Conservation (phyloP, 78 protist genomes). For the Planoprotostelium fungivorum region DNA sequence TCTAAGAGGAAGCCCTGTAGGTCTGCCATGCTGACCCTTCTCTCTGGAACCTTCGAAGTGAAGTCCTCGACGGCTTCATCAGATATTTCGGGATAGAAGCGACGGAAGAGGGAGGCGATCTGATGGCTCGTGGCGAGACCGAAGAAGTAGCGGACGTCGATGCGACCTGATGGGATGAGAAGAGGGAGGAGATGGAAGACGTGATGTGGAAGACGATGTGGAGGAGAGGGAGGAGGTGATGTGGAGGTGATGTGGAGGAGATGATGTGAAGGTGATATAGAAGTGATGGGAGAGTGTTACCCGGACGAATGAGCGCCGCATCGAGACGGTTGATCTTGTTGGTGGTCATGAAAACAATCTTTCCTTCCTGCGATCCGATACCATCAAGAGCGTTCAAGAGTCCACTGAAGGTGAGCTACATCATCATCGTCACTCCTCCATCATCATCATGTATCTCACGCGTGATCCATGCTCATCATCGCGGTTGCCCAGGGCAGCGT, state of each 20-base stretch:
- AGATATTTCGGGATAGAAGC: slow-evolving; percentile 14
- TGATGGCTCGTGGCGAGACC: slow-evolving; percentile 22
- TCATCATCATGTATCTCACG: not conserved
- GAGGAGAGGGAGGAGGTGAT: no score
- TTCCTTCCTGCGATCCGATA: slow-evolving; percentile 85
- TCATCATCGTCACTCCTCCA: not conserved
- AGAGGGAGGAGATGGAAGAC: no score
- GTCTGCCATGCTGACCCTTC: not conserved
- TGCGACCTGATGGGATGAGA: no score
- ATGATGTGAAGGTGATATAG: no score
- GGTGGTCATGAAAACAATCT: slow-evolving; percentile 87
- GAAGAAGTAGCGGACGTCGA: slow-evolving; percentile 59
- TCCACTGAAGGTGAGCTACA: slow-evolving; percentile 78
- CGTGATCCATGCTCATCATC: not conserved
- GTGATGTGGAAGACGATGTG: no score
- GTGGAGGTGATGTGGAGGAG: no score
- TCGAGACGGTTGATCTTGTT: slow-evolving; percentile 77
- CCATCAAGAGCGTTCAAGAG: slow-evolving; percentile 95
- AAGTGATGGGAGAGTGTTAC: not conserved
- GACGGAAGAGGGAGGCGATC: slow-evolving; percentile 12
- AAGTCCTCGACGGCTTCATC: not conserved
- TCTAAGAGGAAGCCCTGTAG: not conserved
- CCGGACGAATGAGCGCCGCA: slow-evolving; percentile 85
- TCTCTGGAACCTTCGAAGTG: not conserved
- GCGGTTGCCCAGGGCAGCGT: slow-evolving; percentile 68